Conservation (phyloP, 306 rosid genomes). For the Parietaria judaica region DNA sequence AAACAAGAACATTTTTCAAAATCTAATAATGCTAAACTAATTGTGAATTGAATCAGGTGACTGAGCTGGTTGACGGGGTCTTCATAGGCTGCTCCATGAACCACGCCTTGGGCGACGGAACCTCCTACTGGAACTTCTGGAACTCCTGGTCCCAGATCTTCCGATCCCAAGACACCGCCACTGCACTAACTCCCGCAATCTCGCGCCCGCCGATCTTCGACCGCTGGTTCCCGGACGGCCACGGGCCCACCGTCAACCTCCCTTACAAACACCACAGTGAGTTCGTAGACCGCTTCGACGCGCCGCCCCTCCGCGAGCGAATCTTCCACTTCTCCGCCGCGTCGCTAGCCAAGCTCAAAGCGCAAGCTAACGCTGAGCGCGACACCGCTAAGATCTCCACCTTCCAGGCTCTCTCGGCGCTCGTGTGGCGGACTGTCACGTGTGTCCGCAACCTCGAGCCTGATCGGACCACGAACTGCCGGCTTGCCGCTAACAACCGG, state of each 20-base stretch:
- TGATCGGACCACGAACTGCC: constrained; percentile 23
- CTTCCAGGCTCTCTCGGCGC: constrained; percentile 39
- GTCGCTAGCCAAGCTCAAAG: constrained; percentile 47
- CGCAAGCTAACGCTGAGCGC: constrained; percentile 39
- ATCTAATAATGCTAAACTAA: constrained; percentile 27
- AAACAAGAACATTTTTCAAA: constrained; percentile 6
- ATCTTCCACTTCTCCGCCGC: constrained; percentile 53
- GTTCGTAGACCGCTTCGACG: constrained; percentile 32
- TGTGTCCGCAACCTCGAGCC: constrained; percentile 18
- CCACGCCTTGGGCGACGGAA: constrained; percentile 46
- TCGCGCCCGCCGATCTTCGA: constrained; percentile 32
- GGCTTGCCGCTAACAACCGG: constrained; percentile 32
- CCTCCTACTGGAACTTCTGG: constrained; percentile 53
- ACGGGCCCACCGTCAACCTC: constrained; percentile 23
- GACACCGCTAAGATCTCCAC: constrained; percentile 35
- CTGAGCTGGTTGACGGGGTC: constrained; percentile 47
- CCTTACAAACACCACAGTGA: constrained; percentile 40
- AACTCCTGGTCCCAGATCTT: constrained; percentile 54
- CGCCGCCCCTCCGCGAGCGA: constrained; percentile 36
- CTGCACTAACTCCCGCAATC: constrained; percentile 32
- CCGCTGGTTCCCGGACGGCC: constrained; percentile 45
- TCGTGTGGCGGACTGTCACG: constrained; percentile 46
- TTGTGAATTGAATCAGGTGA: constrained; percentile 27
- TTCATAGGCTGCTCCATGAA: constrained; percentile 62
- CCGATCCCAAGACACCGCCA: constrained; percentile 20